Base-by-base conservation (phyloP, 805 yeast species). In the Wickerhamiella slavikovae region DNA sequence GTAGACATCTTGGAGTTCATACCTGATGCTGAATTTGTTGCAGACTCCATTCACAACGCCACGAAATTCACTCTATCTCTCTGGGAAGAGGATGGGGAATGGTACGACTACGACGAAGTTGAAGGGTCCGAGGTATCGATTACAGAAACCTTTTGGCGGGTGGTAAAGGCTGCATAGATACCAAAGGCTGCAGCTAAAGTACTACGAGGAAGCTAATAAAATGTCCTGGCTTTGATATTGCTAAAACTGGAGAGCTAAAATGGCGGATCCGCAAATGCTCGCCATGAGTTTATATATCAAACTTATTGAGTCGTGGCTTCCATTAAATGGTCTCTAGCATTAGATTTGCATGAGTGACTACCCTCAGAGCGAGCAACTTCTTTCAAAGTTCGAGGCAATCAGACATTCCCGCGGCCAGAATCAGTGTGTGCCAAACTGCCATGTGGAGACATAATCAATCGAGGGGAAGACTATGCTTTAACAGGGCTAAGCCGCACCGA, bases 91-190 rank as follows among this genome's bases (percentile, higher is more conserved):
- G 93, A 78, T 16, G 70, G 67, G 30, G 96, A 89, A 47, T 83
- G 93, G 83, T 89, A 72, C 47, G 98, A 89, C 43, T 89, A 83
- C 46, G 96, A 89, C 48, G 96, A 89, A 33, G 66, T 70, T 39
- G 71, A 75, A 5, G 66, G 68, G 9, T 66, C 58, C 25, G 95
- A 85, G 50, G 94, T 82, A 13, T 68, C 83, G 15, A 64, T 89
- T 11, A 69, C 76, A 1, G 83, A 78, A 3, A 58, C 70, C n/a
- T 45, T 52, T 25, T 83, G 89, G 74, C 65, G 62, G 7, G 58
- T 85, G 25, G 52, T 58, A 22, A 49, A 50, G 30, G 25, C 35
- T 3, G 38, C 44, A 29, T 35, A 26, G 11, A 15, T 19, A 12
- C 19, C 13, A 22, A 11, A 8, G 11, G 22, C 22, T 8, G 22